Base-by-base conservation (phyloP, 2,329 filamentous ascomycete genomes). In the Aquanectria penicillioides region DNA sequence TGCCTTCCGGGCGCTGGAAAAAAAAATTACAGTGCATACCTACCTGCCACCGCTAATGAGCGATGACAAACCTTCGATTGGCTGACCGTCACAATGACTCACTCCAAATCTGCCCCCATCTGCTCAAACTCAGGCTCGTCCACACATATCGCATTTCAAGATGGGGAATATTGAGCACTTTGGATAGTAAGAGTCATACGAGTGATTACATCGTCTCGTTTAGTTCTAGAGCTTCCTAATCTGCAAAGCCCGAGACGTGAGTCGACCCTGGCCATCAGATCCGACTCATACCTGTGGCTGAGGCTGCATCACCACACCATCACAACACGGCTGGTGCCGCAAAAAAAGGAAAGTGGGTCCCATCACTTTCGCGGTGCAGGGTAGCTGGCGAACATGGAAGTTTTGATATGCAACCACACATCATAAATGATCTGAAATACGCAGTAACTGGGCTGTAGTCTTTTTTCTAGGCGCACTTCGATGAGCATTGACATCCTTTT, bases 41-140 rank as follows among this genome's bases (percentile, higher is more conserved):
- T n/a, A 17, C 15, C 28, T 29, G 23, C 18, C 23, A 33, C 25
- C 15, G 13, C 22, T 26, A n/a, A n/a, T n/a, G n/a, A n/a, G n/a
- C n/a, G 50, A 17, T 51, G 37, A 44, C 38, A 44, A 44, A 44
- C 28, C 38, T 15, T 36, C 33, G 55, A 50, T 49, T 57, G 47
- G 54, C 25, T 38, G 34, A 9, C 15, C 47, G 41, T 52, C 54
- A 57, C 28, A 55, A 59, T 59, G 56, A 55, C 43, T 59, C 56
- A 36, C 22, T 7, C 36, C 9, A 25, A n/a, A 15, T 37, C 56
- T 43, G 25, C 51, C 31, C 18, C 34, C 26, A 34, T 22, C 37
- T 51, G 41, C 28, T 44, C 40, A 60, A 51, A 44, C n/a, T n/a
- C n/a, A n/a, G n/a, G n/a, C n/a, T n/a, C n/a, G n/a, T n/a, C n/a